Evolutionary conservation across 2,329 filamentous ascomycete genomes (phyloP).

Genomic region (Zalaria sp.): DNA sequence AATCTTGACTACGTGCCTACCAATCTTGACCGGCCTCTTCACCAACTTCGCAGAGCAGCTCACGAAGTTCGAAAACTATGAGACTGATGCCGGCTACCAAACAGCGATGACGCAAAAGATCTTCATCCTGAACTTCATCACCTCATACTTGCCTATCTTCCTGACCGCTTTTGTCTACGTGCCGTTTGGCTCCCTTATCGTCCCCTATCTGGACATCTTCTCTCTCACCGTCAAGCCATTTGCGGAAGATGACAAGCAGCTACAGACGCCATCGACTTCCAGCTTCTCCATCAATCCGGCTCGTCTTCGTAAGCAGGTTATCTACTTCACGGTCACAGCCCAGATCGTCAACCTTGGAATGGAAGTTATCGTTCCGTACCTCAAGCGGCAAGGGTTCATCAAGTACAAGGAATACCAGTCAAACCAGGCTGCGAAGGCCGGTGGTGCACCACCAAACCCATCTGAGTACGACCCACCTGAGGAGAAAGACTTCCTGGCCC

Average conservation of each 20-base stretch:
- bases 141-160: conserved; percentile 83
- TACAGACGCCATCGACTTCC: conserved; percentile 39
- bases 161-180: conserved; percentile 91
- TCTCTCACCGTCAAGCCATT: conserved; percentile 59
- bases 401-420: conserved; percentile 67
- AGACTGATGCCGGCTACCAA: conserved; percentile 71
- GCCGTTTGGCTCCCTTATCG: conserved; percentile 71
- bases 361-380: conserved; percentile 72
- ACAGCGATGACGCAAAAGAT: conserved; percentile 81
- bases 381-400: conserved; percentile 63
- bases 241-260: conserved; percentile 58
- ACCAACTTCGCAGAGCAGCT: conserved; percentile 63
- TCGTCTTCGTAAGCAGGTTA: conserved; percentile 77
- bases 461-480: conserved; percentile 52
- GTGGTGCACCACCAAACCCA: conserved; percentile 29
- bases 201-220: conserved; percentile 78
- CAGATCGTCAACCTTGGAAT: conserved; percentile 78
- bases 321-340: conserved; percentile 90
- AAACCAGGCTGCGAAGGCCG: conserved; percentile 42
- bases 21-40: conserved; percentile 61
- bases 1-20: conserved; percentile 68
- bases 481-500: conserved; percentile 64
- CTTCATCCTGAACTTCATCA: conserved; percentile 93
- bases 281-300: conserved; percentile 69
- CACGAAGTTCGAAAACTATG: conserved; percentile 82